phyloP scores from a whole-genome alignment of 805 yeast species.

The Suhomyces sp. region DNA sequence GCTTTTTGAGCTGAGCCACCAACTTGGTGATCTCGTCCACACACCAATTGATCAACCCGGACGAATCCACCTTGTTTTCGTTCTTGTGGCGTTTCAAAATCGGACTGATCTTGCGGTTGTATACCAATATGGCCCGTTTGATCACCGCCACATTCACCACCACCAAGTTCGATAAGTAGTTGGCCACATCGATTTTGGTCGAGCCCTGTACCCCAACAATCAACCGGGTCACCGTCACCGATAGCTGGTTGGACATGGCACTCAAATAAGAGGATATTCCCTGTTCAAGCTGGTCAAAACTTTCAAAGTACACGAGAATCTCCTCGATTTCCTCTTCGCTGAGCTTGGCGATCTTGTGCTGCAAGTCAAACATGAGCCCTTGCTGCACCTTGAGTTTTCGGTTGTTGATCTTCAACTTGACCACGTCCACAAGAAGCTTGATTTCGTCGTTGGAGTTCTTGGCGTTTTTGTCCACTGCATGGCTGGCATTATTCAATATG shows the following conservation, averaged over 20 bases:
- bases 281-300: constrained; percentile 33
- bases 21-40: constrained; percentile 60
- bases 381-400: constrained; percentile 37
- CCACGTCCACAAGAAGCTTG: constrained; percentile 37
- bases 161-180: constrained; percentile 38
- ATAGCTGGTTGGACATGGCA: constrained; percentile 32
- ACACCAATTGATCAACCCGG: constrained; percentile 75
- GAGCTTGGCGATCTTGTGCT: constrained; percentile 30
- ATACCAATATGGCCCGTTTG: constrained; percentile 50
- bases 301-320: constrained; percentile 36
- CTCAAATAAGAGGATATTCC: constrained; percentile 34
- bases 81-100: constrained; percentile 24
- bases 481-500: constrained; percentile 11
- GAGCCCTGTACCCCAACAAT: constrained; percentile 42
- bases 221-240: constrained; percentile 31
- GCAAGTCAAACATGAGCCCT: constrained; percentile 36
- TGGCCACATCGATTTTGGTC: constrained; percentile 41
- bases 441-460: constrained; percentile 23
- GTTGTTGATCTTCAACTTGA: constrained; percentile 38
- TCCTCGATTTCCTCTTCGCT: constrained; percentile 28
- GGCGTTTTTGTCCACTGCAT: constrained; percentile 6
- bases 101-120: constrained; percentile 35
- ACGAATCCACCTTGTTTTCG: constrained; percentile 35
- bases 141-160: constrained; percentile 37
- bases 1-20: constrained; percentile 59